Conservation (phyloP, 345 rosid species). For the Eucalyptus coolabah region DNA sequence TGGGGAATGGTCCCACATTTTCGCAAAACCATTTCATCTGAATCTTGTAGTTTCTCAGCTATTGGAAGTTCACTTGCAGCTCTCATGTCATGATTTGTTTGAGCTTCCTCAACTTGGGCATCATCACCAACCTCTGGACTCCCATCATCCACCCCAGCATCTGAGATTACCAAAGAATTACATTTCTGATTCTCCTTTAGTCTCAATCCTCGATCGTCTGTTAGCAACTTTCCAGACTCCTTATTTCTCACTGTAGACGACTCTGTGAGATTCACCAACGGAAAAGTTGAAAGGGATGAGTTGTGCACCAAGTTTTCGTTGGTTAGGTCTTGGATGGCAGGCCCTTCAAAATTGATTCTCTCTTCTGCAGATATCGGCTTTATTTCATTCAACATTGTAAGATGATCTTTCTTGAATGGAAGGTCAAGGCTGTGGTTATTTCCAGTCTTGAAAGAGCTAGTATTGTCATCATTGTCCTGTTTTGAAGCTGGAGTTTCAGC, state of each 20-base stretch:
- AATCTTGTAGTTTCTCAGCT: neutral
- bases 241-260: neutral
- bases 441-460: neutral
- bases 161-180: neutral
- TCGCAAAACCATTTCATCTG: slow-evolving; percentile 3
- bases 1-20: slow-evolving; percentile 13
- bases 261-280: neutral
- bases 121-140: neutral
- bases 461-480: neutral
- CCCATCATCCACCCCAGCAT: neutral
- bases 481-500: neutral
- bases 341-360: neutral
- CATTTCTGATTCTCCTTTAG: neutral
- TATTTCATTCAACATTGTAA: slow-evolving; percentile 5
- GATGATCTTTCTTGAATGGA: neutral
- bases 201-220: neutral
- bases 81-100: neutral
- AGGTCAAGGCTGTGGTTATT: neutral
- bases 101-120: neutral
- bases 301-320: neutral
- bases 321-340: neutral
- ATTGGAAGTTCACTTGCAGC: slow-evolving; percentile 2
- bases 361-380: neutral
- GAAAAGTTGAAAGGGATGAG: neutral
- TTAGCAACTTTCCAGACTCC: neutral